A percentile compares a stretch with the other conserved stretches of the same genome.
These are phyloP conservation scores for Globisporangium heterothallicum DNA, from an alignment of 352 stramenopile species.

Conservation along the genomic window DNA sequence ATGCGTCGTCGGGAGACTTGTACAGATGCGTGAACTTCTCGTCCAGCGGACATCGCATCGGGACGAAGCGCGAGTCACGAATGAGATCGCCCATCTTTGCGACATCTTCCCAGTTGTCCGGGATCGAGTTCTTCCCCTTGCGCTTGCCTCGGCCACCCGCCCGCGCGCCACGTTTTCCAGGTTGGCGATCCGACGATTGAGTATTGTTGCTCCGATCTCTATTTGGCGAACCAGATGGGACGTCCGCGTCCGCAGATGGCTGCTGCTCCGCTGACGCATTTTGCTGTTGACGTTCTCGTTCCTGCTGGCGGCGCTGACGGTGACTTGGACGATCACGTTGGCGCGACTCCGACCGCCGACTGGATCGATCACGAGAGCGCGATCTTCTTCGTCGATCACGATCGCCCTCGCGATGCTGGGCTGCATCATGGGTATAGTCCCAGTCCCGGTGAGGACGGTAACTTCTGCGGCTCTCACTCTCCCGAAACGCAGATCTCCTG, in stretches of 20 bases:
- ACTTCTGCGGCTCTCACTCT: neutral
- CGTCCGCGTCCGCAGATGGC: neutral
- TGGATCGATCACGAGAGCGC: constrained; percentile 13
- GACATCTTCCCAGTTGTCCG: constrained; percentile 80
- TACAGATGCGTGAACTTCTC: constrained; percentile 52
- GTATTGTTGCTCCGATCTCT: neutral
- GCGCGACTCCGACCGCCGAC: neutral
- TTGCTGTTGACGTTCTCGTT: neutral
- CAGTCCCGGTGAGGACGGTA: no score
- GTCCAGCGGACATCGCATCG: constrained; percentile 69
- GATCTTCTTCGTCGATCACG: constrained; percentile 3
- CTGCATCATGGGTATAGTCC: no score
- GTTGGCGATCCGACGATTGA: neutral
- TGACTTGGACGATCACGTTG: constrained; percentile 1
- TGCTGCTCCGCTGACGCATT: neutral
- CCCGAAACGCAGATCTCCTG: constrained; percentile 6
- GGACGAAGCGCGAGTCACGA: constrained; percentile 49
- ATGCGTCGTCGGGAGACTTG: constrained; percentile 30
- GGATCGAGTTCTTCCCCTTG: constrained; percentile 31
- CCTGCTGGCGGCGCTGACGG: constrained; percentile 4
- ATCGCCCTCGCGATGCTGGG: constrained; percentile 1
- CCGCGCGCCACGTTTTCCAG: neutral
- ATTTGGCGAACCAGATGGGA: neutral
- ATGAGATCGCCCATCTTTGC: constrained; percentile 62
- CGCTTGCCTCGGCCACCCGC: neutral